Base-by-base conservation (phyloP, 2,329 filamentous ascomycete species). In the Cordyceps fumosorosea region DNA sequence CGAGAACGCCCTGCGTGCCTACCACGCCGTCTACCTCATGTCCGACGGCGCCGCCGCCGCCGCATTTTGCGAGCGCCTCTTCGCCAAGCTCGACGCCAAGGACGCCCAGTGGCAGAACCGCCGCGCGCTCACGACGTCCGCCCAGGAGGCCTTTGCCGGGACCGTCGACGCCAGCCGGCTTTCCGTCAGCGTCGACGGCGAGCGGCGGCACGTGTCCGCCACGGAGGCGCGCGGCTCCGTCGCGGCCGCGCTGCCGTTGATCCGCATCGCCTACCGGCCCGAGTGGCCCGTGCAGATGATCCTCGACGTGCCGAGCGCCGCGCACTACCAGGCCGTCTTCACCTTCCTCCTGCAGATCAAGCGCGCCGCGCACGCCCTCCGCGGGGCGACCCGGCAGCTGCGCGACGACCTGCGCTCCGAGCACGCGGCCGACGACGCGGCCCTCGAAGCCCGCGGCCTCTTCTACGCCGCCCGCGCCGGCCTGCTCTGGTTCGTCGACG, bases 281-380 rank as follows among this genome's bases (percentile, higher is more conserved):
- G 77, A 83, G 7, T 88, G 85, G 85, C 80, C 85, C 1, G 77
- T 87, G 18, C 82, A 81, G 61, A 93, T 96, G 69, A 84, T 97
- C 32, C 79, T 96, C 51, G 86, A 86, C 1, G 82, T 85, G 52
- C 78, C 82, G 3, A 85, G 85, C 7, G 80, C 91, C 24, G 70
- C 75, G 0, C 78, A 82, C 3, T 96, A 96, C 69, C 89, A 91
- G 68, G 77, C 82, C 26, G 77, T 93, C 4, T 91, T 91, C 67
- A 88, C 85, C 0, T 82, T 96, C 10, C 80, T 96, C 0, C 80
- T 96, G 34, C 93, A 97, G 71, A 78, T 91, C 29, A 87, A 88
- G 58, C 84, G 91, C 53, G 88, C 90, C 4, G 84, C 84, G 57
- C 83, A 87, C 65, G 75, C 88, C 1, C 79, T 97, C 29, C 34